Conservation (phyloP, 1,139 yeast species). For the Blastobotrys persicus region DNA sequence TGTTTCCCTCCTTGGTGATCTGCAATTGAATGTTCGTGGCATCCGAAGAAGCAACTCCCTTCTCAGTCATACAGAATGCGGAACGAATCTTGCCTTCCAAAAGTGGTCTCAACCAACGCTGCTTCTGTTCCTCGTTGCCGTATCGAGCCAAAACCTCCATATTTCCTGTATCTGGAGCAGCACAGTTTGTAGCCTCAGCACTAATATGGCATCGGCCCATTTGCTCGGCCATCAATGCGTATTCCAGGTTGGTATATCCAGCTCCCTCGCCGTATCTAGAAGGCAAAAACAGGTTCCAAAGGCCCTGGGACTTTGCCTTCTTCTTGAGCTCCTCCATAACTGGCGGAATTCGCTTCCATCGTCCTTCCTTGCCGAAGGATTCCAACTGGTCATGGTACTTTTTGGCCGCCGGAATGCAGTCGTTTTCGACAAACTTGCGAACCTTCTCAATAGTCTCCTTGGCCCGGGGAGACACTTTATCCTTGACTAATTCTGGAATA, state of each 20-base stretch:
- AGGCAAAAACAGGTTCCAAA: slow-evolving; percentile 66
- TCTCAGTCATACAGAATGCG: slow-evolving; percentile 72
- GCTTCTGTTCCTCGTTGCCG: slow-evolving; percentile 53
- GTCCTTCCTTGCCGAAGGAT: slow-evolving; percentile 38
- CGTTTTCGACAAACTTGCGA: slow-evolving; percentile 56
- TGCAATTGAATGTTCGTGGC: slow-evolving; percentile 60
- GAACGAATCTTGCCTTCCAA: slow-evolving; percentile 60
- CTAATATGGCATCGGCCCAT: slow-evolving; percentile 57
- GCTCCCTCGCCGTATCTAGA: slow-evolving; percentile 59
- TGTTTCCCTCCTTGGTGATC: slow-evolving; percentile 48
- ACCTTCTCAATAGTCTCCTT: slow-evolving; percentile 50
- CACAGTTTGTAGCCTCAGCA: slow-evolving; percentile 63
- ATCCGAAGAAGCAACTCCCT: slow-evolving; percentile 63
- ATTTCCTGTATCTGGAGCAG: slow-evolving; percentile 75
- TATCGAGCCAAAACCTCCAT: slow-evolving; percentile 67
- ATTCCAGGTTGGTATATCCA: slow-evolving; percentile 63
- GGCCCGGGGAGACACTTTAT: slow-evolving; percentile 49
- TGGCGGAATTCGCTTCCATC: slow-evolving; percentile 54
- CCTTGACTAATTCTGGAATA: slow-evolving; percentile 42
- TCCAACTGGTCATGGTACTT: slow-evolving; percentile 46
- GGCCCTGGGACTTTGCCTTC: slow-evolving; percentile 55
- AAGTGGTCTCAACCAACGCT: slow-evolving; percentile 55
- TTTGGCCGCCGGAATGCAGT: slow-evolving; percentile 58
- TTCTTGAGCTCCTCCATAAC: slow-evolving; percentile 52
- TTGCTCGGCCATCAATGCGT: slow-evolving; percentile 68